phyloP scores from a whole-genome alignment of 495 filamentous ascomycete genomes.

The Neurospora tetraspora region DNA sequence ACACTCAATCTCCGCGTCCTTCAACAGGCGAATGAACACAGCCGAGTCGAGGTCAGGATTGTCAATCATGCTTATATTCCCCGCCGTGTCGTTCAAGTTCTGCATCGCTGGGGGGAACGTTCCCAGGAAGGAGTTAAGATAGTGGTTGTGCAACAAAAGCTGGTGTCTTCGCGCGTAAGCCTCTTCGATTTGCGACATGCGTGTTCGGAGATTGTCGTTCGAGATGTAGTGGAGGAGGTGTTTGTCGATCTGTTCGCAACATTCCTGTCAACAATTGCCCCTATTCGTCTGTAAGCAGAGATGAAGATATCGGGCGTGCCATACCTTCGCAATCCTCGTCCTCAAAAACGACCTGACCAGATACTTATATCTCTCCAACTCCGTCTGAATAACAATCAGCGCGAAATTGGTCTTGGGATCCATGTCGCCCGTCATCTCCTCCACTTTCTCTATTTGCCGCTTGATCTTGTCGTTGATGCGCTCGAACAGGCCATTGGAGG shows the following conservation, averaged over 20 bases:
- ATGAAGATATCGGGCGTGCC: constrained; percentile 1
- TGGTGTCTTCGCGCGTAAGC: constrained; percentile 76
- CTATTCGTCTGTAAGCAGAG: not conserved
- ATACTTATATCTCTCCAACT: constrained; percentile 88
- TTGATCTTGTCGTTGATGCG: constrained; percentile 68
- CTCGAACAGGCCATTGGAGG: constrained; percentile 45
- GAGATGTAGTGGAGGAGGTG: constrained; percentile 54
- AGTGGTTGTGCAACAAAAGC: constrained; percentile 70
- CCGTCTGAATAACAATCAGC: constrained; percentile 92
- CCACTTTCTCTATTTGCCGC: constrained; percentile 57
- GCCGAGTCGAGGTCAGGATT: constrained; percentile 69
- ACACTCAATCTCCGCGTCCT: constrained; percentile 43
- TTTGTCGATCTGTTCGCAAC: constrained; percentile 45
- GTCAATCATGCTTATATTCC: constrained; percentile 86
- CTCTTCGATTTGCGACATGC: constrained; percentile 63
- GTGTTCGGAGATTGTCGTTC: constrained; percentile 29
- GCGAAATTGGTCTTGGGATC: constrained; percentile 83
- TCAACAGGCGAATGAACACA: constrained; percentile 74
- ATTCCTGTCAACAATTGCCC: too few relatives aligned
- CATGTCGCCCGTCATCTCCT: constrained; percentile 67
- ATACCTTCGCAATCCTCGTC: constrained; percentile 71
- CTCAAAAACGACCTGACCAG: constrained; percentile 77
- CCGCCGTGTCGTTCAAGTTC: constrained; percentile 79
- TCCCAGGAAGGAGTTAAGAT: constrained; percentile 65
- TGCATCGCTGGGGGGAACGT: constrained; percentile 68